phyloP scores from a whole-genome alignment of 1,284 basidiomycete genomes.

The Nidula niveotomentosa region DNA sequence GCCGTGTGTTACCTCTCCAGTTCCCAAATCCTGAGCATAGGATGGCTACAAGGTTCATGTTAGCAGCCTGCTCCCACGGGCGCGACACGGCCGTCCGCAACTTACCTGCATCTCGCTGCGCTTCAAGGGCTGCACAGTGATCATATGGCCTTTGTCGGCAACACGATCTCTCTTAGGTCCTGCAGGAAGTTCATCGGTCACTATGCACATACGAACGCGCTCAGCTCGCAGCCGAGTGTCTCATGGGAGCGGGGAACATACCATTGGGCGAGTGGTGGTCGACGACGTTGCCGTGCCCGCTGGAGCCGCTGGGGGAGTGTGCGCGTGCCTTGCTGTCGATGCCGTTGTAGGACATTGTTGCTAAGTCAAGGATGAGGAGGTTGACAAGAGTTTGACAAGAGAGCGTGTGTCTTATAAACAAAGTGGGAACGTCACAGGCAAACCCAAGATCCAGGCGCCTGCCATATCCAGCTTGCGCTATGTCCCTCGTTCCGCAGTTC shows the following conservation, averaged over 20 bases:
- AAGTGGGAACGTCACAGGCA: background rate
- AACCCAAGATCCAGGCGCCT: background rate
- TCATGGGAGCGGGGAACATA: slow-evolving; percentile 30
- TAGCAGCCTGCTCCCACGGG: slow-evolving; percentile 5
- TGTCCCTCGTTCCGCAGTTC: background rate
- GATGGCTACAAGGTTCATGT: slow-evolving; percentile 57
- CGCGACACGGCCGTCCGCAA: slow-evolving; percentile 6
- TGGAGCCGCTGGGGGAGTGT: slow-evolving; percentile 38
- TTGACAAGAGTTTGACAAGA: background rate
- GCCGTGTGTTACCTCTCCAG: slow-evolving; percentile 77
- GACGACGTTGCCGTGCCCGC: slow-evolving; percentile 62
- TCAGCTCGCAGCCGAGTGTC: slow-evolving; percentile 4
- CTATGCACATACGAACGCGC: slow-evolving; percentile 25
- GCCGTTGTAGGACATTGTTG: slow-evolving; percentile 34
- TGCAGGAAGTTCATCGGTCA: slow-evolving; percentile 49
- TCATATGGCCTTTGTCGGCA: slow-evolving; percentile 34
- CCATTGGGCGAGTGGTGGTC: slow-evolving; percentile 74
- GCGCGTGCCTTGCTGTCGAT: slow-evolving; percentile 51
- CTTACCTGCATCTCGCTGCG: slow-evolving; percentile 81
- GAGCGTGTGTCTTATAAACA: background rate
- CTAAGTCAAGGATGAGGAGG: background rate
- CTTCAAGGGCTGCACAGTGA: slow-evolving; percentile 81
- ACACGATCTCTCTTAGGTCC: slow-evolving; percentile 26
- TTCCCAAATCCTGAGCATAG: slow-evolving; percentile 87
- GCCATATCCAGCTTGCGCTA: background rate